Conservation (phyloP, 805 yeast species). For the Metschnikowia borealis region DNA sequence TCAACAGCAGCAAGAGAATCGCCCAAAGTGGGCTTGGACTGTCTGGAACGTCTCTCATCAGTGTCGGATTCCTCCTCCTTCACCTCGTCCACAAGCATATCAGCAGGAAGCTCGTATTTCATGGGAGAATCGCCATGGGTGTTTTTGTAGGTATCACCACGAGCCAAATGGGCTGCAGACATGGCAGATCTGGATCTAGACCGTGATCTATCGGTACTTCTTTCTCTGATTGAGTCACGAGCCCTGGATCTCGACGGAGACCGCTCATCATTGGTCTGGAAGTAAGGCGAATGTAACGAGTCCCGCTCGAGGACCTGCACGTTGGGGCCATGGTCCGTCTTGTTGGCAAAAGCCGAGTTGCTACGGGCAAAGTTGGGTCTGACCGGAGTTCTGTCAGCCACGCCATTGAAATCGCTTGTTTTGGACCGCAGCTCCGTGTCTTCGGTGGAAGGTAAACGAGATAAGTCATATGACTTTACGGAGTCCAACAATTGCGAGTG, state of each 20-base stretch:
- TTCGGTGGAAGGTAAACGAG: constrained; percentile 16
- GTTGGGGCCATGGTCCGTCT: constrained; percentile 9
- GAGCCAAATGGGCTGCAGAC: constrained; percentile 59
- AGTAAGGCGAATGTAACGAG: constrained; percentile 19
- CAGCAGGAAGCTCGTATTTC: constrained; percentile 42
- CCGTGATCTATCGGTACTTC: constrained; percentile 19
- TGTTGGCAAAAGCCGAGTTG: constrained; percentile 12
- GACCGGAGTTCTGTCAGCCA: constrained; percentile 6
- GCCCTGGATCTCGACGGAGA: constrained; percentile 29
- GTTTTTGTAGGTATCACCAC: constrained; percentile 73
- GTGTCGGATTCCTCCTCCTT: constrained; percentile 28
- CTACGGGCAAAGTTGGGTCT: constrained; percentile 9
- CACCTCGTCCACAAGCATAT: constrained; percentile 21
- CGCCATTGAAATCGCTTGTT: constrained; percentile 9
- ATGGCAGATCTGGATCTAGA: constrained; percentile 21
- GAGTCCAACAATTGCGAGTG: constrained; percentile 34
- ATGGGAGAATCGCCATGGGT: constrained; percentile 45
- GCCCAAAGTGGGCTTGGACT: constrained; percentile 41
- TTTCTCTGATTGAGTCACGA: constrained; percentile 14
- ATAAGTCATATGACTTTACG: constrained; percentile 35
- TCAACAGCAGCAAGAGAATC: constrained; percentile 44
- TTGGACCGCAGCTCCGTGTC: constrained; percentile 17
- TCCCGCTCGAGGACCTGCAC: constrained; percentile 14
- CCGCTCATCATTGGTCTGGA: constrained; percentile 15
- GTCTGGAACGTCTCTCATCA: constrained; percentile 40